phyloP scores from a whole-genome alignment of 2,329 filamentous ascomycete genomes.

The Claviceps sorghi region DNA sequence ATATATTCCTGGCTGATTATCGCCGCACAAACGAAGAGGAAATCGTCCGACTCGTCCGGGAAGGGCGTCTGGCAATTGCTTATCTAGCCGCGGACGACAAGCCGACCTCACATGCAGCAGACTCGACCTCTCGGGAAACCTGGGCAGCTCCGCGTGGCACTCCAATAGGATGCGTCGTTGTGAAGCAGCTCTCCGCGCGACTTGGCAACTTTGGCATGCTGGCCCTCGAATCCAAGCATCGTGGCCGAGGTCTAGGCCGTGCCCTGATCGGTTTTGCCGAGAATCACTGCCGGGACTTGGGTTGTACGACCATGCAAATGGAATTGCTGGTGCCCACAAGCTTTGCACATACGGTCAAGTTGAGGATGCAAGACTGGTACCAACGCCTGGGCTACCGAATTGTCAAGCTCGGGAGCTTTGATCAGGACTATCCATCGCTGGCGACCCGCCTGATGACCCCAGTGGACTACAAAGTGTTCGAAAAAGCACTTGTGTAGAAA shows the following conservation, averaged over 20 bases:
- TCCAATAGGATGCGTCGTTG: constrained; percentile 14
- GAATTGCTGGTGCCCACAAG: constrained; percentile 16
- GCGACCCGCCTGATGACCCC: constrained; percentile 13
- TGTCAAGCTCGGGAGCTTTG: constrained; percentile 14
- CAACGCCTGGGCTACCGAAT: constrained; percentile 14
- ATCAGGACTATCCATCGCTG: constrained; percentile 15
- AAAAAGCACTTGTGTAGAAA: constrained; percentile 10
- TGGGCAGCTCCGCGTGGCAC: neutral
- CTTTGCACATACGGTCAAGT: constrained; percentile 14
- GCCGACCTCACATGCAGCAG: neutral
- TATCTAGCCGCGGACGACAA: constrained; percentile 3
- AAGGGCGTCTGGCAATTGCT: constrained; percentile 13
- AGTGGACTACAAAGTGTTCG: constrained; percentile 15
- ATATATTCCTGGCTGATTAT: constrained; percentile 15
- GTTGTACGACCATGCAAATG: constrained; percentile 16
- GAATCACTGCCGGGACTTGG: constrained; percentile 11
- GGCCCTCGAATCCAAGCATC: constrained; percentile 11
- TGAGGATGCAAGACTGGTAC: constrained; percentile 16
- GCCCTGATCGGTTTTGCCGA: constrained; percentile 15
- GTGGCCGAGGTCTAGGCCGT: constrained; percentile 13
- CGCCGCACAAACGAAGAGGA: constrained; percentile 12
- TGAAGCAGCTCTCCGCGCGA: constrained; percentile 10
- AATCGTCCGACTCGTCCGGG: constrained; percentile 10
- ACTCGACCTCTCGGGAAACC: neutral
- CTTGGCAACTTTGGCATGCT: constrained; percentile 17